These are phyloP conservation scores for Pichia kluyveri DNA, from an alignment of 805 yeast genomes.

Conservation along the genomic window DNA sequence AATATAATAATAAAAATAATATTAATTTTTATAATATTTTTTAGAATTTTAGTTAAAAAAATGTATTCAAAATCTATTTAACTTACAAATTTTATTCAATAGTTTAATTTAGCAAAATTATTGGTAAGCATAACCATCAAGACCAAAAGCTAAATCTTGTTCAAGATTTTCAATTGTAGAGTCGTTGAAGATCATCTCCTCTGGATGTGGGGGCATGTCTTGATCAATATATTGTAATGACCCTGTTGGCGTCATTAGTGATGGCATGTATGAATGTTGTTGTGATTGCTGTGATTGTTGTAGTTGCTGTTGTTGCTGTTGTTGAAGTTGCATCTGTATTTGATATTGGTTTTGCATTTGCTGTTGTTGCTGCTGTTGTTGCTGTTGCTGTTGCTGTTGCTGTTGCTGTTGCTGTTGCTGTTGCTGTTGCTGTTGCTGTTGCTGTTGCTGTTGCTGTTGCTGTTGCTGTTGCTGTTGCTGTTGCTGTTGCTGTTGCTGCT, in stretches of 20 bases:
- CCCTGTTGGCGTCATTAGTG: conserved; percentile 35
- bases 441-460: conserved; percentile 11
- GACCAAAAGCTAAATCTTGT: conserved; percentile 57
- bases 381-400: conserved; percentile 8
- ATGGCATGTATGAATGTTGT: conserved; percentile 12
- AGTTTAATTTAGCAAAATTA: neutral
- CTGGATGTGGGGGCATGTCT: conserved; percentile 57
- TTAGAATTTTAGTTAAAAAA: neutral
- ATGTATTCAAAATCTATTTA: too few species aligned
- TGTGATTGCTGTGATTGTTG: conserved; percentile 8
- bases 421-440: neutral
- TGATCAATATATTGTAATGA: conserved; percentile 30
- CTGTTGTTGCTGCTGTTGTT: conserved; percentile 16
- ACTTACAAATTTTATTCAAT: too few species aligned
- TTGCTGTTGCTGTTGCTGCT: neutral
- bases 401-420: neutral
- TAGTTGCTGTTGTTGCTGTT: neutral
- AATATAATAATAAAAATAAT: neutral
- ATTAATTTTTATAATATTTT: neutral
- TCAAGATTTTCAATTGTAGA: conserved; percentile 40
- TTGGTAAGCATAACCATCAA: conserved; percentile 39
- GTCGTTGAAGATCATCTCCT: conserved; percentile 31
- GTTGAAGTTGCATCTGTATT: conserved; percentile 12
- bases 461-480: conserved; percentile 9
- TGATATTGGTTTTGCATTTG: conserved; percentile 5